A percentile compares a stretch with the other conserved stretches of the same genome.
Evolutionary conservation across 1,284 basidiomycete genomes (phyloP).

Genomic region (Ceraceosorus guamensis): DNA sequence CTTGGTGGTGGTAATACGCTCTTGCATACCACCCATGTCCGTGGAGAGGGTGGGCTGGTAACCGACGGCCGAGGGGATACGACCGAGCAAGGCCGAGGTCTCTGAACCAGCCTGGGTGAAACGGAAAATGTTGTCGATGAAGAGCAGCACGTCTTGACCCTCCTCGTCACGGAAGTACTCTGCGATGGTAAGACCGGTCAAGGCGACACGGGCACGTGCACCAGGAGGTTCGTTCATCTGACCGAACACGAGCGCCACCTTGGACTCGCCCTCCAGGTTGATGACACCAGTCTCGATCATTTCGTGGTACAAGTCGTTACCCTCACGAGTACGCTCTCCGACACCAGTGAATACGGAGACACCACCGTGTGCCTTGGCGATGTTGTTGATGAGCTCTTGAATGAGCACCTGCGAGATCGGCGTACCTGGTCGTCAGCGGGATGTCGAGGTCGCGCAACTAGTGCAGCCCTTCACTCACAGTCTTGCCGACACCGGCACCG

Average conservation of each 20-base stretch:
- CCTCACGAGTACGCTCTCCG: constrained; percentile 99
- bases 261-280: constrained; percentile 88
- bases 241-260: constrained; percentile 99
- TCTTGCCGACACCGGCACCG: constrained; percentile 99
- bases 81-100: constrained; percentile 97
- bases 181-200: constrained; percentile 96
- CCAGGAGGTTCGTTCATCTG: constrained; percentile 99
- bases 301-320: constrained; percentile 99
- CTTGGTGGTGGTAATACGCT: constrained; percentile 99
- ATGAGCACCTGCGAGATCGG: too few relatives aligned
- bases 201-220: constrained; percentile 98
- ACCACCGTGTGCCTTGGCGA: constrained; percentile 99
- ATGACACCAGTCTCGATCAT: constrained; percentile 99
- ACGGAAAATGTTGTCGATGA: constrained; percentile 93
- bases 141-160: constrained; percentile 98
- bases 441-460: too few relatives aligned
- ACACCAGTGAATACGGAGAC: constrained; percentile 99
- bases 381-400: constrained; percentile 99
- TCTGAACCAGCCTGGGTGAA: constrained; percentile 99
- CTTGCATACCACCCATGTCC: constrained; percentile 99
- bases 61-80: constrained; percentile 99
- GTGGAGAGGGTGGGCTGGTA: constrained; percentile 99
- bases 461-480: too few relatives aligned
- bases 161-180: constrained; percentile 99
- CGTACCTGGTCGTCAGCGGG: too few relatives aligned